Evolutionary conservation across 2,329 filamentous ascomycete genomes (phyloP).

Genomic region (Aureobasidium sp.): DNA sequence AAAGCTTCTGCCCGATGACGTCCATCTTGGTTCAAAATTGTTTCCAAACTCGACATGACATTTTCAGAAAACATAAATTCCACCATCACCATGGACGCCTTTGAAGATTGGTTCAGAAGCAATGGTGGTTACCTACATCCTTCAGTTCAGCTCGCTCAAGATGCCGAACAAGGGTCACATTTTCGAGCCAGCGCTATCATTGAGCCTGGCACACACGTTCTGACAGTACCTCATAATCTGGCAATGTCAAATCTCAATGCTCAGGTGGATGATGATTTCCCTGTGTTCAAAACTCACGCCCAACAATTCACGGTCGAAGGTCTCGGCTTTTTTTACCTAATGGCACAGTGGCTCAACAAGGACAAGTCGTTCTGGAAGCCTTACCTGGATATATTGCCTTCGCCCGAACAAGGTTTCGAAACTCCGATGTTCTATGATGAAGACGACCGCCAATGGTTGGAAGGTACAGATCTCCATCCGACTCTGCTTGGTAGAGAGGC

Average conservation of each 20-base stretch:
- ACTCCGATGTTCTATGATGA: conserved; percentile 29
- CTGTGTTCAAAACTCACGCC: conserved; percentile 22
- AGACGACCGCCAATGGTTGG: conserved; percentile 26
- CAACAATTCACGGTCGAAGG: conserved; percentile 22
- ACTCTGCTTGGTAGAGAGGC: conserved; percentile 24
- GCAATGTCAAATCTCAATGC: conserved; percentile 30
- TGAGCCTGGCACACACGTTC: conserved; percentile 17
- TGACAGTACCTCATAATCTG: conserved; percentile 25
- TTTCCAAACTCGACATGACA: not conserved
- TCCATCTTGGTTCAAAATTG: not conserved
- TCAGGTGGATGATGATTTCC: conserved; percentile 26
- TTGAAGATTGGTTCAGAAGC: conserved; percentile 24
- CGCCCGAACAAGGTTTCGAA: conserved; percentile 22
- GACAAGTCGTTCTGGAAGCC: conserved; percentile 29
- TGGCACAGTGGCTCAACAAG: conserved; percentile 26
- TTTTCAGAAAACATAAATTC: not conserved
- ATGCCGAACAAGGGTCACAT: conserved; percentile 22
- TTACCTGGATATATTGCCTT: conserved; percentile 27
- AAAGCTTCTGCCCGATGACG: not conserved
- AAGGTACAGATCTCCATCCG: conserved; percentile 28
- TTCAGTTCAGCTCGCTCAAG: conserved; percentile 19
- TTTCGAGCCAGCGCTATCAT: conserved; percentile 17
- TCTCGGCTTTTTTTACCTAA: conserved; percentile 30
- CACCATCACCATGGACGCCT: conserved; percentile 7
- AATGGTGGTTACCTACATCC: conserved; percentile 25